Evolutionary conservation across 2,329 filamentous ascomycete genomes (phyloP).

Genomic region (Hypocreales sp.): DNA sequence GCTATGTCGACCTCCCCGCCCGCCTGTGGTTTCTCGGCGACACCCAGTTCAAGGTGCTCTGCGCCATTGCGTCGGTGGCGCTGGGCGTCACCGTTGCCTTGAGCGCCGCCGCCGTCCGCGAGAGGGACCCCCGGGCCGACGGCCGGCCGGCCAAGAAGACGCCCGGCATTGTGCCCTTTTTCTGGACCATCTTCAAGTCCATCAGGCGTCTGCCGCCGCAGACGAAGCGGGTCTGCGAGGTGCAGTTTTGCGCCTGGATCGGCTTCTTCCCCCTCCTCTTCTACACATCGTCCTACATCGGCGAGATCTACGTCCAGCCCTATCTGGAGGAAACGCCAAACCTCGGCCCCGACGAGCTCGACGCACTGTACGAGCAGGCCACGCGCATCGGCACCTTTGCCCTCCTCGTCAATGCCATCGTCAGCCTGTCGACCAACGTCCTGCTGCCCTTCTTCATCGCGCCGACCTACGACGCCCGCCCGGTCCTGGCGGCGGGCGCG

Average conservation of each 20-base stretch:
- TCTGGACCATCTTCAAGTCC: slow-evolving; percentile 60
- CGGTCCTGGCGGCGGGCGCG: no score
- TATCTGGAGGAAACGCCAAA: slow-evolving; percentile 63
- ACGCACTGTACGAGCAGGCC: slow-evolving; percentile 66
- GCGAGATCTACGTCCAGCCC: slow-evolving; percentile 81
- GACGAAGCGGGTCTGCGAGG: slow-evolving; percentile 65
- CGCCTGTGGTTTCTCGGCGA: slow-evolving; percentile 67
- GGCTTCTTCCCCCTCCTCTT: slow-evolving; percentile 94
- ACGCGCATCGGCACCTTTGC: slow-evolving; percentile 83
- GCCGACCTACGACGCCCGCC: slow-evolving; percentile 51
- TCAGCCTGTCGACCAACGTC: slow-evolving; percentile 68
- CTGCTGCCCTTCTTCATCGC: slow-evolving; percentile 75
- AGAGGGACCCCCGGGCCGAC: slow-evolving; percentile 67
- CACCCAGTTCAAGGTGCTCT: slow-evolving; percentile 87
- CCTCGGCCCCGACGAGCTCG: slow-evolving; percentile 61
- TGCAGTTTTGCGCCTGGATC: slow-evolving; percentile 81
- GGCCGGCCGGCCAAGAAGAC: slow-evolving; percentile 42
- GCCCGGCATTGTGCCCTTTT: slow-evolving; percentile 61
- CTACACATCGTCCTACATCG: slow-evolving; percentile 88
- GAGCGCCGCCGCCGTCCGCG: slow-evolving; percentile 53
- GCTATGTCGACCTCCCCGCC: slow-evolving; percentile 64
- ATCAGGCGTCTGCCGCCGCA: slow-evolving; percentile 69
- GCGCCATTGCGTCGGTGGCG: slow-evolving; percentile 64
- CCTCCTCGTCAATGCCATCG: slow-evolving; percentile 73
- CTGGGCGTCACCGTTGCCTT: slow-evolving; percentile 55